Evolutionary conservation across 441 rosid genomes (phyloP).

Genomic region (Bruguiera hainesii): DNA sequence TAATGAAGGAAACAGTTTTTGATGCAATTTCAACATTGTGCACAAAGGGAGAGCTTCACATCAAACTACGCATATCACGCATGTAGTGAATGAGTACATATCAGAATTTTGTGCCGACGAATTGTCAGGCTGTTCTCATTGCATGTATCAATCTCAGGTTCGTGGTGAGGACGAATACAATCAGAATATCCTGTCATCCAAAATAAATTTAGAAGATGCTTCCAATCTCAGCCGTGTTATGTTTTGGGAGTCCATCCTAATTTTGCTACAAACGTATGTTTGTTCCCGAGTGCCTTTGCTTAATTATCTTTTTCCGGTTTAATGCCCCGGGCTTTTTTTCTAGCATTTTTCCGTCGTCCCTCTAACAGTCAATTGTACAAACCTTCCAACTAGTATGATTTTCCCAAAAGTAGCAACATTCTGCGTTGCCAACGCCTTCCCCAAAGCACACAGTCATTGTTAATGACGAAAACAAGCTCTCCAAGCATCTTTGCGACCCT

Average conservation of each 20-base stretch:
- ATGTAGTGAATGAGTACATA: too few relatives aligned
- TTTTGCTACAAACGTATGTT: not conserved
- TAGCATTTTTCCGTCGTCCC: slow-evolving; percentile 35
- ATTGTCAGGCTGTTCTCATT: not conserved
- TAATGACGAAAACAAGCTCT: slow-evolving; percentile 63
- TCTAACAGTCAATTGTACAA: slow-evolving; percentile 70
- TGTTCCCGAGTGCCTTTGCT: too few relatives aligned
- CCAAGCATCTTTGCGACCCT: slow-evolving; percentile 78
- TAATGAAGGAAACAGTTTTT: slow-evolving; percentile 11
- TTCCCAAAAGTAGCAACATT: slow-evolving; percentile 86
- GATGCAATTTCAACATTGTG: slow-evolving; percentile 2
- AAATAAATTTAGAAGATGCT: slow-evolving; percentile 23
- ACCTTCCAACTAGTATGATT: slow-evolving; percentile 65
- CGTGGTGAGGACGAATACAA: slow-evolving; percentile 11
- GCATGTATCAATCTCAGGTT: too few relatives aligned
- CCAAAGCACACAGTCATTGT: slow-evolving; percentile 55
- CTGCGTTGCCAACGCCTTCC: slow-evolving; percentile 78
- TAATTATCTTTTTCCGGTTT: not conserved
- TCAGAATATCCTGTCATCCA: not conserved
- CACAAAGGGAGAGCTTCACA: too few relatives aligned
- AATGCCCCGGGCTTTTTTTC: not conserved
- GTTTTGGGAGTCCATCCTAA: not conserved
- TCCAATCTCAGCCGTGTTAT: not conserved
- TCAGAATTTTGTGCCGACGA: too few relatives aligned
- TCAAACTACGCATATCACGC: too few relatives aligned